These are phyloP conservation scores for Agroathelia rolfsii DNA, from an alignment of 1,284 basidiomycete genomes.

Conservation along the genomic window DNA sequence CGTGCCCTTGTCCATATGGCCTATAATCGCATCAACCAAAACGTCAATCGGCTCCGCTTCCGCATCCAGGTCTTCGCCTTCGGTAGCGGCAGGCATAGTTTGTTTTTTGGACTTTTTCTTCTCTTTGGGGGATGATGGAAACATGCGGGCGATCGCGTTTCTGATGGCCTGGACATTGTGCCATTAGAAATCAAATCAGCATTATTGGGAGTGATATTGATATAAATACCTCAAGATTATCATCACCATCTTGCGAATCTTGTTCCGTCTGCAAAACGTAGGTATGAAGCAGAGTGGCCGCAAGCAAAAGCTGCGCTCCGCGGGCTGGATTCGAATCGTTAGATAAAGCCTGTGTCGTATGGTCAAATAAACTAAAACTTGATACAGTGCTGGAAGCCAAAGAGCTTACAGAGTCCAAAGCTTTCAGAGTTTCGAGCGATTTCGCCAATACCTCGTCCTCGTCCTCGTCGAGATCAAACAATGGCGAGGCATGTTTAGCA, in stretches of 20 bases:
- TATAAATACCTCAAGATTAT: constrained; percentile 52
- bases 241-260: constrained; percentile 32
- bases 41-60: constrained; percentile 63
- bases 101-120: constrained; percentile 37
- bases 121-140: constrained; percentile 31
- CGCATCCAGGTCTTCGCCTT: constrained; percentile 23
- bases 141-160: constrained; percentile 42
- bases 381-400: too few species aligned
- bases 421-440: too few species aligned
- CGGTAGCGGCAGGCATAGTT: constrained; percentile 17
- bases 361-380: too few species aligned
- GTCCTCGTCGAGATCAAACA: constrained; percentile 52
- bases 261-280: constrained; percentile 58
- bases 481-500: constrained; percentile 53
- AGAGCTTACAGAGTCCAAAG: too few species aligned
- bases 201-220: too few species aligned
- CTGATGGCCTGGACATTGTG: constrained; percentile 54
- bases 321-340: too few species aligned
- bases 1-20: constrained; percentile 79
- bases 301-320: constrained; percentile 64
- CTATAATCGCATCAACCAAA: constrained; percentile 82
- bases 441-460: constrained; percentile 36
- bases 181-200: constrained; percentile 7
- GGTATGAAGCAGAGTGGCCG: constrained; percentile 59
- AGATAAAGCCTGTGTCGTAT: too few species aligned